phyloP scores from a whole-genome alignment of 345 rosid species.

The Abelmoschus esculentus region DNA sequence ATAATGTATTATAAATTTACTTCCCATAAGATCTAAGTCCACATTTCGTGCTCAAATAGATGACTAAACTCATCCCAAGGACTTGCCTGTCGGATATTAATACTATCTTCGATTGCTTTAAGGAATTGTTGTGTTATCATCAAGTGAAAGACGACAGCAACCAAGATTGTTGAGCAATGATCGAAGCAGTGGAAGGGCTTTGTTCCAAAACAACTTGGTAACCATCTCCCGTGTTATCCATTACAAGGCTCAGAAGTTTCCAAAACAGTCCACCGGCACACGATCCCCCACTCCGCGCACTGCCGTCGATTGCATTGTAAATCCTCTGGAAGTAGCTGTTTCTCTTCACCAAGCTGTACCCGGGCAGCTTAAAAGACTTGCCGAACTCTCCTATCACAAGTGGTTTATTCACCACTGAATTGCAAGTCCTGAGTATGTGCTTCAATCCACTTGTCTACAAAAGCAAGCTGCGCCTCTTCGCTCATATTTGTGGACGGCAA shows the following conservation, averaged over 20 bases:
- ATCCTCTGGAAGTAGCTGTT: slow-evolving; percentile 37
- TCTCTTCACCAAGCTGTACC: slow-evolving; percentile 42
- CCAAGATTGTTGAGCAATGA: slow-evolving; percentile 50
- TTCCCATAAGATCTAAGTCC: no score
- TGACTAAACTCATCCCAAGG: background rate
- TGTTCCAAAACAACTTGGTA: slow-evolving; percentile 49
- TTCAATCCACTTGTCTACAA: slow-evolving; percentile 45
- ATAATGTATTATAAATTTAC: no score
- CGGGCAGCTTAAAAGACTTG: slow-evolving; percentile 36
- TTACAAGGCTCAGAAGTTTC: slow-evolving; percentile 50
- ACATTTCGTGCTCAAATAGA: no score
- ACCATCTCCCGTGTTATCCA: slow-evolving; percentile 44
- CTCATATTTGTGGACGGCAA: slow-evolving; percentile 23
- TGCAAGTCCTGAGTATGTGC: slow-evolving; percentile 43
- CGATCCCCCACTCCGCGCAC: slow-evolving; percentile 39
- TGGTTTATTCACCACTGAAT: slow-evolving; percentile 42
- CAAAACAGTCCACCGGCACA: slow-evolving; percentile 61
- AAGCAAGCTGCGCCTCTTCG: slow-evolving; percentile 29
- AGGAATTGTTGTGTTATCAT: background rate
- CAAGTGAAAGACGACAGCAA: slow-evolving; percentile 25
- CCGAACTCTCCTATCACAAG: slow-evolving; percentile 58
- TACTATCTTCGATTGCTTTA: background rate
- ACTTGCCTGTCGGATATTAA: background rate
- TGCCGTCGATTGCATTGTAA: slow-evolving; percentile 35
- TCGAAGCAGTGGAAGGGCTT: slow-evolving; percentile 47